Conservation (phyloP, 129 eudicot genomes). For the Centaurea solstitialis region DNA sequence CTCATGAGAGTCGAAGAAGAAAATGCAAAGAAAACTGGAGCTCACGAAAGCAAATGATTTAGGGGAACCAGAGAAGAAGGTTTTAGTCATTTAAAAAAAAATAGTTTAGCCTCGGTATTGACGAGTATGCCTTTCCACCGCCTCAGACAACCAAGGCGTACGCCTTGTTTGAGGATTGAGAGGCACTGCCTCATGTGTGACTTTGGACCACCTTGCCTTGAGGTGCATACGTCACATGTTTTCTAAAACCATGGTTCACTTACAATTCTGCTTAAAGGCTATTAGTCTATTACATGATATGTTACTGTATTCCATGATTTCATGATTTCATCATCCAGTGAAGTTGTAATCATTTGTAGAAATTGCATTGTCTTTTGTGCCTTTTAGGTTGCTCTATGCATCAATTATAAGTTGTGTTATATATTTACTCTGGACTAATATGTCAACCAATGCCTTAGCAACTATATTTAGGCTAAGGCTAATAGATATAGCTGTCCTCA, state of each 20-base stretch:
- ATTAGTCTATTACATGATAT: not conserved
- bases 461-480: not conserved
- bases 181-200: no score
- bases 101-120: no score
- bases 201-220: no score
- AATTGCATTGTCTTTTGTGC: not conserved
- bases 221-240: no score
- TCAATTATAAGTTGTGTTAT: not conserved
- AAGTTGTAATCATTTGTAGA: not conserved
- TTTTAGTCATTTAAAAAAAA: no score
- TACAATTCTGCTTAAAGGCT: not conserved
- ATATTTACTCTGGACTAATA: not conserved
- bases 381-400: not conserved
- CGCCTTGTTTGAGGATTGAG: no score
- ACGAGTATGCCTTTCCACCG: no score
- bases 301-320: not conserved
- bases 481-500: not conserved
- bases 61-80: no score
- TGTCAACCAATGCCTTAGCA: not conserved
- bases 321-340: not conserved
- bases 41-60: no score
- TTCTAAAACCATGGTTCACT: not conserved
- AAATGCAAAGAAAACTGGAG: no score
- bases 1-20: no score
- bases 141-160: no score